Conservation (phyloP, 2,329 filamentous ascomycete species). For the Rhinocladiella mackenziei region DNA sequence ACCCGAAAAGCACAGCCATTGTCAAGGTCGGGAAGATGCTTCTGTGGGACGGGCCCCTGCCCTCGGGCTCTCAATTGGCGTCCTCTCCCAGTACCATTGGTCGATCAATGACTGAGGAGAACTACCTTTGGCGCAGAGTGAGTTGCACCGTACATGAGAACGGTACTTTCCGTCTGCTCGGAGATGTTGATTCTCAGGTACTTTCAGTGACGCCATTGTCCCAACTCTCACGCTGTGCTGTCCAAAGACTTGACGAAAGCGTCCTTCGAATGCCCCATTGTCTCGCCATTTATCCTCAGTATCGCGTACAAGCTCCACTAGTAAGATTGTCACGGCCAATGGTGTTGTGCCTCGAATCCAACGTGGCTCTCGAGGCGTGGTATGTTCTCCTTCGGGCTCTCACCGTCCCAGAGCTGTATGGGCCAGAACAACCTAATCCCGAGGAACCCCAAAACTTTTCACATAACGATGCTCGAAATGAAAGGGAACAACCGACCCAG, state of each 20-base stretch:
- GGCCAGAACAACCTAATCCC: conserved; percentile 47
- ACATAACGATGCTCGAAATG: conserved; percentile 34
- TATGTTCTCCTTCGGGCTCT: conserved; percentile 88
- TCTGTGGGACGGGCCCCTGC: conserved; percentile 74
- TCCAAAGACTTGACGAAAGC: conserved; percentile 84
- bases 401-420: conserved; percentile 86
- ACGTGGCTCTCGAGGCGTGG: conserved; percentile 95
- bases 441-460: conserved; percentile 39
- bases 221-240: conserved; percentile 80
- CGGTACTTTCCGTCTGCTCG: conserved; percentile 85
- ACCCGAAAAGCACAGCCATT: conserved; percentile 69
- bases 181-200: conserved; percentile 75
- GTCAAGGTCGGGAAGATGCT: conserved; percentile 94
- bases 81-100: conserved; percentile 27
- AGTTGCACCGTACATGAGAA: conserved; percentile 94
- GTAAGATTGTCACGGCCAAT: conserved; percentile 79
- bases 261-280: conserved; percentile 91
- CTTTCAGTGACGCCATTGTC: conserved; percentile 82
- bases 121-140: conserved; percentile 70
- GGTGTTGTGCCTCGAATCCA: conserved; percentile 79
- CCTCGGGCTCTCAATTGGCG: conserved; percentile 26
- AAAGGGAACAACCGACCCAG: conserved; percentile 37
- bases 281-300: conserved; percentile 92
- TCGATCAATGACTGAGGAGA: conserved; percentile 45
- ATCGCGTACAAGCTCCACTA: conserved; percentile 68